Percentiles rank a stretch among this genome's conserved stretches.
Evolutionary conservation across 352 stramenopile species (phyloP).

Genomic region (Phytophthora aleatoria): DNA sequence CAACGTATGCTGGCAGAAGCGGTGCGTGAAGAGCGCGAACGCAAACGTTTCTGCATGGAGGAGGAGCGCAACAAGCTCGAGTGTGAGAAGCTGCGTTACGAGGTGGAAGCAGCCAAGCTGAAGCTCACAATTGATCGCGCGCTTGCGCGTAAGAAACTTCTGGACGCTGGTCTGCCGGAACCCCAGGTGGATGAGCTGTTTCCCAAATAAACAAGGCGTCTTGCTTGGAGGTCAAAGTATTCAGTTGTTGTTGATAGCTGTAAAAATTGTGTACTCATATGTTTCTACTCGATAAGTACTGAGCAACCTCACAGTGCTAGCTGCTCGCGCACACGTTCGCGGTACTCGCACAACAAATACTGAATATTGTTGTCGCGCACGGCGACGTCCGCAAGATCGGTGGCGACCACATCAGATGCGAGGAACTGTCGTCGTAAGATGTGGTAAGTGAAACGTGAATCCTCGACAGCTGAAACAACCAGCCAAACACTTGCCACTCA

Average conservation of each 20-base stretch:
- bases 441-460: conserved; percentile 5
- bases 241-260: conserved; percentile 3
- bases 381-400: conserved; percentile 59
- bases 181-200: conserved; percentile 45
- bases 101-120: conserved; percentile 58
- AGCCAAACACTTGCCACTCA: conserved; percentile 20
- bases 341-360: conserved; percentile 66
- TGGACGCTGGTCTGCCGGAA: conserved; percentile 50
- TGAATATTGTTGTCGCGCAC: conserved; percentile 66
- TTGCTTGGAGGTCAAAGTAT: background rate
- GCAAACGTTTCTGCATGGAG: conserved; percentile 63
- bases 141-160: conserved; percentile 56
- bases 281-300: background rate
- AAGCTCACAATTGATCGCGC: conserved; percentile 57
- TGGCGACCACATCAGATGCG: conserved; percentile 22
- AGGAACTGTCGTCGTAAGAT: conserved; percentile 9
- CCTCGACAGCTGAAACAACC: background rate
- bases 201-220: conserved; percentile 13
- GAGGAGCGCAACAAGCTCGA: conserved; percentile 65
- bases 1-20: conserved; percentile 57
- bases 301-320: conserved; percentile 10
- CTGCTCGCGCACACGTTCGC: conserved; percentile 46
- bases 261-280: conserved; percentile 25
- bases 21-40: conserved; percentile 68
- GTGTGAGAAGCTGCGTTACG: conserved; percentile 65